Conservation (phyloP, 306 rosid species). For the Vigna hirtella region DNA sequence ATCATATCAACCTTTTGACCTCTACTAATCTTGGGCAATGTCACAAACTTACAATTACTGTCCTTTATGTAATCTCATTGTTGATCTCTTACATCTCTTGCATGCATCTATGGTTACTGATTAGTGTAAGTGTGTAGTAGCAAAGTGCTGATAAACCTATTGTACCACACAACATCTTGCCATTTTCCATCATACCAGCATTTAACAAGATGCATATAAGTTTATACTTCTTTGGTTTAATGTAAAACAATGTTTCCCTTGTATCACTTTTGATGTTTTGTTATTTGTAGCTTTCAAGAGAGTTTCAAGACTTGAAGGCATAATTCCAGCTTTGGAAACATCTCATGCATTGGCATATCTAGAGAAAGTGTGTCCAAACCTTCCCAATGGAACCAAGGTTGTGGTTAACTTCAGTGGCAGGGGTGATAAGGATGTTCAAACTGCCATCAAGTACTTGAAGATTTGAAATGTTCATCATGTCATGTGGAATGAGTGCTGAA, state of each 20-base stretch:
- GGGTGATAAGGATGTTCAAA: slow-evolving; percentile 96
- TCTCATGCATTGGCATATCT: slow-evolving; percentile 94
- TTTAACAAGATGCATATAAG: slow-evolving; percentile 1
- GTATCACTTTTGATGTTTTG: slow-evolving; percentile 7
- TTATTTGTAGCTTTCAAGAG: slow-evolving; percentile 77
- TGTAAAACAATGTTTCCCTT: slow-evolving; percentile 28
- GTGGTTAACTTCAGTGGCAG: slow-evolving; percentile 93
- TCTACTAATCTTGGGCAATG: not conserved
- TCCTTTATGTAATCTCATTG: not conserved
- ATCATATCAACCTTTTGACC: no score
- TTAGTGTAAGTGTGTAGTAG: not conserved
- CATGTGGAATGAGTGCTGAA: slow-evolving; percentile 30
- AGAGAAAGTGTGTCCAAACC: slow-evolving; percentile 84
- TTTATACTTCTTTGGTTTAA: not conserved
- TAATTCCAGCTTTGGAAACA: slow-evolving; percentile 95
- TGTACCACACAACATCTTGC: not conserved
- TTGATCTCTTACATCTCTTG: not conserved
- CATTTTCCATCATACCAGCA: slow-evolving; percentile 1
- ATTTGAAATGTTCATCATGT: slow-evolving; percentile 48
- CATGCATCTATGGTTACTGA: not conserved
- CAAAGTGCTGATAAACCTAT: not conserved
- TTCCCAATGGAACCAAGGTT: slow-evolving; percentile 75
- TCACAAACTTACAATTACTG: not conserved
- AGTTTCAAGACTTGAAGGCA: slow-evolving; percentile 88
- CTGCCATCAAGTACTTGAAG: slow-evolving; percentile 85